A percentile compares a stretch with the other conserved stretches of the same genome.
Evolutionary conservation across 2,329 filamentous ascomycete species (phyloP).

Genomic region (Myriosclerotinia curreyana): DNA sequence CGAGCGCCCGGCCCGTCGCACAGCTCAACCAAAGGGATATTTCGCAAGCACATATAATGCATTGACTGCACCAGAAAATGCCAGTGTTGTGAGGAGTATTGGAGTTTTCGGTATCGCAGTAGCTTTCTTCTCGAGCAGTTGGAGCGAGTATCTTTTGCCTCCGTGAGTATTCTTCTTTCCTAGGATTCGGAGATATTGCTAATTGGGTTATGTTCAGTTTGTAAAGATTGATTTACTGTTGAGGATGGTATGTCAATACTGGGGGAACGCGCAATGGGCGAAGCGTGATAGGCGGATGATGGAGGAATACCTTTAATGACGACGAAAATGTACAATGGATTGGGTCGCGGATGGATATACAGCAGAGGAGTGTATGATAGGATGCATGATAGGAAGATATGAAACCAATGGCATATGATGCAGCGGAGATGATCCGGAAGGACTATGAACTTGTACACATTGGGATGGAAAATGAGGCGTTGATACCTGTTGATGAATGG

Average conservation of each 20-base stretch:
- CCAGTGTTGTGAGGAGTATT: constrained; percentile 64
- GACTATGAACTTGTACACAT: constrained; percentile 8
- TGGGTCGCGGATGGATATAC: constrained; percentile 2
- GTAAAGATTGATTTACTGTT: background rate
- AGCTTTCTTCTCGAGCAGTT: constrained; percentile 64
- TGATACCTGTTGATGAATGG: constrained; percentile 16
- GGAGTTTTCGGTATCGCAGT: constrained; percentile 65
- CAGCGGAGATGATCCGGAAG: background rate
- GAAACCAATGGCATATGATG: constrained; percentile 1
- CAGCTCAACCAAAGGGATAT: constrained; percentile 49
- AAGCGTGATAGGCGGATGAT: background rate
- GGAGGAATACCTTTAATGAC: constrained; percentile 8
- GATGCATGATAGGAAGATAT: background rate
- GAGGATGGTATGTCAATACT: background rate
- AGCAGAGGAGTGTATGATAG: constrained; percentile 15
- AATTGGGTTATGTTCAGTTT: background rate
- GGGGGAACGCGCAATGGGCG: background rate
- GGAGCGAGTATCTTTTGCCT: constrained; percentile 65
- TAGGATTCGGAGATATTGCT: background rate
- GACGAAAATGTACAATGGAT: constrained; percentile 4
- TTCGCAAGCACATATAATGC: constrained; percentile 58
- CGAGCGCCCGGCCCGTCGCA: constrained; percentile 31
- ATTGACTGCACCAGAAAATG: constrained; percentile 65
- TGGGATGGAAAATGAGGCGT: constrained; percentile 18
- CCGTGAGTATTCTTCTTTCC: constrained; percentile 46